Base-by-base conservation (phyloP, 768 basidiomycete genomes). In the Candolleomyces aberdarensis region DNA sequence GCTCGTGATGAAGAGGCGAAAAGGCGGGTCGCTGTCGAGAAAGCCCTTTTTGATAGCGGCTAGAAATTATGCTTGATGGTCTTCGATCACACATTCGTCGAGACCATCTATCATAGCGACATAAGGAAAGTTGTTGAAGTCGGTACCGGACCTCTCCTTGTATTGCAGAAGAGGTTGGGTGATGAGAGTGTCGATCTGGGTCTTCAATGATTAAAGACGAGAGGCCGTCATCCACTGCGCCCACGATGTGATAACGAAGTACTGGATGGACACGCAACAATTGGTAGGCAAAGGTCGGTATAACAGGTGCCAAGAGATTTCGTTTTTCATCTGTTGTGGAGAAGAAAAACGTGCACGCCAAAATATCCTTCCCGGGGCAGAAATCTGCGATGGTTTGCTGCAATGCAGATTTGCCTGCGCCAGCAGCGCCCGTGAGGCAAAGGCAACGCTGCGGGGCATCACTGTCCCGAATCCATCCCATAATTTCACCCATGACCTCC, bases 1-100 rank as follows among this genome's bases (percentile, higher is more conserved):
- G 39, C 64, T 67, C 50, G 64, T 31, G 9, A 67, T 56, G 47
- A 65, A 59, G 40, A 64, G 32, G 20, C 32, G 64, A 55, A 62
- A 62, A 31, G 36, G 57, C 31, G 26, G 44, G 5, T 32, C 53
- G 19, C 32, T 26, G n/a, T 48, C 46, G 22, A 20, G 20, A 20
- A 41, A 51, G 39, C 31, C 59, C 56, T 22, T 36, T 41, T 20
- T 48, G 43, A 67, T 58, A 17, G 55, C 39, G 14, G 50, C 14
- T 17, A 65, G 50, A 40, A 63, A 48, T 5, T 65, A 50, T 13
- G 48, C 19, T 44, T 67, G 64, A 20, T 52, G 49, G 5, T 61
- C 41, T 14, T 55, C 49, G 3, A 57, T 62, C 6, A 14, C 19
- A 49, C 63, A 64, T 46, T 64, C 60, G 52, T 64, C 60, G 11